Conservation (phyloP, 2,329 filamentous ascomycete species). For the Ophiosphaerella narmari region DNA sequence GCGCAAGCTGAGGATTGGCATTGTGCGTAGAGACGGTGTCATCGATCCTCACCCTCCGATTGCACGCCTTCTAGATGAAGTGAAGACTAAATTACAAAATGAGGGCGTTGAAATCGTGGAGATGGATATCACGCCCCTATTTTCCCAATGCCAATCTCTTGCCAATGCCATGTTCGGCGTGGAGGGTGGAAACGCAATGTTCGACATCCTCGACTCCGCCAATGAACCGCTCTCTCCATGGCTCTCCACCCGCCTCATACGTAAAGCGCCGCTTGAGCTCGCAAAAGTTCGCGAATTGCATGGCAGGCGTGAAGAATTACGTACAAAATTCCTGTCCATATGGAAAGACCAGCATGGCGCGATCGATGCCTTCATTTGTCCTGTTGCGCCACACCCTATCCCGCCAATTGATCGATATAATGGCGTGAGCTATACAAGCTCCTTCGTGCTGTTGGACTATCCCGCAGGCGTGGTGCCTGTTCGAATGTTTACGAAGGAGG, state of each 20-base stretch:
- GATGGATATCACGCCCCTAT: conserved; percentile 57
- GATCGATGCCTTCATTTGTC: conserved; percentile 67
- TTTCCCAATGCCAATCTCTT: conserved; percentile 61
- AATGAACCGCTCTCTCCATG: conserved; percentile 64
- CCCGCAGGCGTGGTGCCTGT: conserved; percentile 64
- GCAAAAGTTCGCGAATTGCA: conserved; percentile 59
- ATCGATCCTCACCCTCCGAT: conserved; percentile 59
- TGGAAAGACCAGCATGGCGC: conserved; percentile 55
- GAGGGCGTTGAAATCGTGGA: conserved; percentile 62
- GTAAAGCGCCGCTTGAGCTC: conserved; percentile 54
- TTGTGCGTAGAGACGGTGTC: conserved; percentile 57
- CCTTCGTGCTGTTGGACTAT: conserved; percentile 66
- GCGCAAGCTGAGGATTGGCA: conserved; percentile 50
- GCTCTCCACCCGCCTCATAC: conserved; percentile 58
- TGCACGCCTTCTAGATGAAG: conserved; percentile 52
- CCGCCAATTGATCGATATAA: conserved; percentile 67
- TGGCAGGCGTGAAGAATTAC: conserved; percentile 56
- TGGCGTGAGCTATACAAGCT: conserved; percentile 64
- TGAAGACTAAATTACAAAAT: conserved; percentile 38
- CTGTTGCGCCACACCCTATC: conserved; percentile 67
- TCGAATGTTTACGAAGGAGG: conserved; percentile 52
- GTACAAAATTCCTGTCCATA: conserved; percentile 61
- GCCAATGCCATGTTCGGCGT: conserved; percentile 63
- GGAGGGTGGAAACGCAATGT: conserved; percentile 61
- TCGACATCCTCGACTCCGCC: conserved; percentile 61